These are phyloP conservation scores for Paramecium pentaurelia DNA, from an alignment of 73 alveolate species.

Conservation along the genomic window DNA sequence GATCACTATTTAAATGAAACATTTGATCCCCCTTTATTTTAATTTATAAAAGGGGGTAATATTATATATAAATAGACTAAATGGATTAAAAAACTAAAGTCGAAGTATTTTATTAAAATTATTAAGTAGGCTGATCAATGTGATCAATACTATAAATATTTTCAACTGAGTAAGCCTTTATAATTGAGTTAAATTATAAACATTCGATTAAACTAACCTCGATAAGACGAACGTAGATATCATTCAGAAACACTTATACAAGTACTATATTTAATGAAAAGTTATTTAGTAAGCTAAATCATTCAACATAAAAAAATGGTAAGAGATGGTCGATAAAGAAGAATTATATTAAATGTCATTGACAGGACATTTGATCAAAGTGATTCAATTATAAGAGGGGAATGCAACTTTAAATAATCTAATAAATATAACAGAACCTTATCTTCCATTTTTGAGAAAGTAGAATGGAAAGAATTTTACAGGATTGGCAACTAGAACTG, in stretches of 20 bases:
- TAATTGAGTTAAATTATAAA: not conserved
- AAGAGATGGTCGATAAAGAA: not conserved
- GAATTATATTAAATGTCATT: slow-evolving; percentile 14
- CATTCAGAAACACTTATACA: not conserved
- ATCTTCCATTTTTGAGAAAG: slow-evolving; percentile 21
- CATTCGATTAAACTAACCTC: not conserved
- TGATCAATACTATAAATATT: not conserved
- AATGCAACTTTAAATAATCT: not conserved
- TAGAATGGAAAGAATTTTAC: slow-evolving; percentile 17
- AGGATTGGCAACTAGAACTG: not conserved
- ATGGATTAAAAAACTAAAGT: slow-evolving; percentile 19
- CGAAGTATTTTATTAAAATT: not conserved
- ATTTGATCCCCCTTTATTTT: slow-evolving; percentile 1
- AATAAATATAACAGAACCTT: not conserved
- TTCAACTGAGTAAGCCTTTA: not conserved
- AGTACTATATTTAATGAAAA: not conserved
- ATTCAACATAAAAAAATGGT: not conserved
- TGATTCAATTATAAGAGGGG: not conserved
- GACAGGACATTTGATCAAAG: slow-evolving; percentile 21
- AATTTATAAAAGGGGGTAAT: slow-evolving; percentile 1
- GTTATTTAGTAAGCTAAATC: not conserved
- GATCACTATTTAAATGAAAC: not conserved
- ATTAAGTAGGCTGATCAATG: not conserved
- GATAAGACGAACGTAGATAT: not conserved
- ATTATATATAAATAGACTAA: not conserved